Conservation (phyloP, 1,284 basidiomycete genomes). For the Takashimella koratensis region DNA sequence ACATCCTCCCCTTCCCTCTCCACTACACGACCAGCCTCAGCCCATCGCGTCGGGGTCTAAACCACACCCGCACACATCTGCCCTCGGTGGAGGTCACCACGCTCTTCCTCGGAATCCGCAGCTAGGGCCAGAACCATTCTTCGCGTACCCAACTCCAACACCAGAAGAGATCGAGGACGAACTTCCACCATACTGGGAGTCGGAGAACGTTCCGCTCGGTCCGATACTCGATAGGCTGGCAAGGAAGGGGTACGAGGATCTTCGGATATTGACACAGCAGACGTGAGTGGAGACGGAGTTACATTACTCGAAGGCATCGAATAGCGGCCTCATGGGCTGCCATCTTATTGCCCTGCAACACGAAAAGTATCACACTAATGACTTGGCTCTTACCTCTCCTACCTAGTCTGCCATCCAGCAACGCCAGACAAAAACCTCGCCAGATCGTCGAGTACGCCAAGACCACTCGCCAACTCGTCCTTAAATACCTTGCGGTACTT, state of each 20-base stretch:
- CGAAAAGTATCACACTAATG: too few relatives aligned
- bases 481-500: conserved; percentile 44
- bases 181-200: conserved; percentile 40
- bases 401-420: conserved; percentile 20
- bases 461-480: conserved; percentile 36
- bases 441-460: conserved; percentile 43
- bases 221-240: conserved; percentile 33
- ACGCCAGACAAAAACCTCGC: conserved; percentile 30
- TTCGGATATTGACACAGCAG: conserved; percentile 29
- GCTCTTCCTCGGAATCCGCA: conserved; percentile 42
- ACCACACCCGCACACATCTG: too few relatives aligned
- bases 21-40: conserved; percentile 13
- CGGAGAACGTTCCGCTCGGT: conserved; percentile 37
- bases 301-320: too few relatives aligned
- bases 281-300: too few relatives aligned
- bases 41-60: conserved; percentile 14
- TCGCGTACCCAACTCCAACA: conserved; percentile 38
- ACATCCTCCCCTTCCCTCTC: too few relatives aligned
- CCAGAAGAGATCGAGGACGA: conserved; percentile 38
- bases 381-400: too few relatives aligned
- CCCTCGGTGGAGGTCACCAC: too few relatives aligned
- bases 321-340: too few relatives aligned
- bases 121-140: conserved; percentile 37
- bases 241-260: conserved; percentile 34
- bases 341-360: too few relatives aligned